Evolutionary conservation across 1,284 basidiomycete species (phyloP).

Genomic region (Leccinum subatratum): DNA sequence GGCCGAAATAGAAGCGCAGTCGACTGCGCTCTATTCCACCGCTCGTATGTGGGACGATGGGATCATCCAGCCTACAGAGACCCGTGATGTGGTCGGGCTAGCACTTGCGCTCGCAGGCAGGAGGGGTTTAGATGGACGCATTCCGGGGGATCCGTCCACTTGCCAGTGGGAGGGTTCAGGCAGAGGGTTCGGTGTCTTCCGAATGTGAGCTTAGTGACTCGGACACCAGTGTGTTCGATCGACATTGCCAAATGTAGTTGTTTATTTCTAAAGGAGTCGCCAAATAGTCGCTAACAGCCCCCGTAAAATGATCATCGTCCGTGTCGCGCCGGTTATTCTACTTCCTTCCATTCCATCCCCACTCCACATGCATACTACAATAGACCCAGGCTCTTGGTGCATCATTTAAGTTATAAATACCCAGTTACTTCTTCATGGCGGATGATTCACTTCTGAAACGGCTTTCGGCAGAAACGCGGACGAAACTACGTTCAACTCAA

Average conservation of each 20-base stretch:
- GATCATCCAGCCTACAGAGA: constrained; percentile 89
- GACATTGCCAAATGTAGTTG: constrained; percentile 27
- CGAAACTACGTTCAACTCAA: constrained; percentile 73
- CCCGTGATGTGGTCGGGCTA: constrained; percentile 81
- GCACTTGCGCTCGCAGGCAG: constrained; percentile 73
- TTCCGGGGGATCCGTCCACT: constrained; percentile 40
- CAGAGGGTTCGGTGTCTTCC: constrained; percentile 82
- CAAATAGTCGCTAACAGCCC: constrained; percentile 20
- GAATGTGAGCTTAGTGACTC: constrained; percentile 58
- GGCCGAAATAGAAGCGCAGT: constrained; percentile 82
- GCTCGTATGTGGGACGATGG: constrained; percentile 95
- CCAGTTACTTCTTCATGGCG: constrained; percentile 17
- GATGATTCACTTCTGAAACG: constrained; percentile 27
- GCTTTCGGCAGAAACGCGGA: constrained; percentile 51
- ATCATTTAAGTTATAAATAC: constrained; percentile 4
- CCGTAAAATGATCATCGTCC: not conserved
- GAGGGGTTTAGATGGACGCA: constrained; percentile 25
- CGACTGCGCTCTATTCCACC: constrained; percentile 80
- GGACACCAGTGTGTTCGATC: constrained; percentile 15
- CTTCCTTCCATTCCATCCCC: not conserved
- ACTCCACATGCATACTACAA: not conserved
- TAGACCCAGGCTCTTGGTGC: not conserved
- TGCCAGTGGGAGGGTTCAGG: constrained; percentile 74
- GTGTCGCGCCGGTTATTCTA: not conserved
- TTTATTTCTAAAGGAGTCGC: constrained; percentile 22